Conservation (phyloP, 352 stramenopile genomes). For the Peronospora destructor region DNA sequence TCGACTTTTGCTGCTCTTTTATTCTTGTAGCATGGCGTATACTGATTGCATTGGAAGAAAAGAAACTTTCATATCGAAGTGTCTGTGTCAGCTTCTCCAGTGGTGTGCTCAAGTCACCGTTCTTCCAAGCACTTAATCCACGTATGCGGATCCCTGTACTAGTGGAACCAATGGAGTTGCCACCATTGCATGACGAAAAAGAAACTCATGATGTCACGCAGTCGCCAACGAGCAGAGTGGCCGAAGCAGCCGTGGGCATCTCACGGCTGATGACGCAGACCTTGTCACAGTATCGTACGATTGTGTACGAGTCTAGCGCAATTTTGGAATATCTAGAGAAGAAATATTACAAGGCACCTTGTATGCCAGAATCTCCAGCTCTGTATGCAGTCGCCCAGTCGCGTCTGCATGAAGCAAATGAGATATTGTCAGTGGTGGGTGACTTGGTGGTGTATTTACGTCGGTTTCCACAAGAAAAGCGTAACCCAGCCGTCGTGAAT, state of each 20-base stretch:
- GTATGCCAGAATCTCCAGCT: conserved; percentile 43
- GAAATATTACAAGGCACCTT: conserved; percentile 40
- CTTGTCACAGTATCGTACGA: conserved; percentile 34
- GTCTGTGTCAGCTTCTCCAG: conserved; percentile 81
- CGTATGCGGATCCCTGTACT: conserved; percentile 79
- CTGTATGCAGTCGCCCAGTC: conserved; percentile 67
- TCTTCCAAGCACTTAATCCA: conserved; percentile 71
- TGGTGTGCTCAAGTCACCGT: conserved; percentile 71
- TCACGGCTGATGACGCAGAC: conserved; percentile 28
- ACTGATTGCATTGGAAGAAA: conserved; percentile 75
- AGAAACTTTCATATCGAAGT: conserved; percentile 65
- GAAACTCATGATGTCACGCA: conserved; percentile 1
- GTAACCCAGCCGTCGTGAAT: conserved; percentile 50
- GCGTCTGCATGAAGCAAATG: conserved; percentile 74
- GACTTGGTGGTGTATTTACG: conserved; percentile 78
- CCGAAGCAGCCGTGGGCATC: conserved; percentile 30
- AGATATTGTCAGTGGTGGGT: conserved; percentile 77
- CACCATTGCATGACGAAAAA: background rate
- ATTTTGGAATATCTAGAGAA: conserved; percentile 81
- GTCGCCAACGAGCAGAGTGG: conserved; percentile 20
- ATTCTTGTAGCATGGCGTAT: conserved; percentile 60
- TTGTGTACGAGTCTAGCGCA: conserved; percentile 73
- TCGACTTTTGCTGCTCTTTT: background rate
- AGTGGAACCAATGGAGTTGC: conserved; percentile 47
- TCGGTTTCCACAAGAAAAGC: conserved; percentile 51